phyloP scores from a whole-genome alignment of 2,329 filamentous ascomycete genomes.

The Nothophaeocryptopus gaeumannii region DNA sequence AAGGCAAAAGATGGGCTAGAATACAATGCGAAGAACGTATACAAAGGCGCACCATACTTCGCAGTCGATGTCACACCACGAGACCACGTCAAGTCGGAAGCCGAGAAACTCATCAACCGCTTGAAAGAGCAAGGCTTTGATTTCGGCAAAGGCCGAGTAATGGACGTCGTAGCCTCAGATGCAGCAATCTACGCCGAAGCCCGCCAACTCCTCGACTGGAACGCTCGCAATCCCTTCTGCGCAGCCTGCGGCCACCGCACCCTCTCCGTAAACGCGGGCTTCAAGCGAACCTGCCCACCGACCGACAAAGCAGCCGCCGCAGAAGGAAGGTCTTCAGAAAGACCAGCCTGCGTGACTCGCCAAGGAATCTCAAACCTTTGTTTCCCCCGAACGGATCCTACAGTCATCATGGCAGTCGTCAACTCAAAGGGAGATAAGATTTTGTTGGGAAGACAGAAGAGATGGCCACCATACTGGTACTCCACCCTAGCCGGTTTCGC shows the following conservation, averaged over 20 bases:
- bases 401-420: constrained; percentile 90
- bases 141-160: constrained; percentile 64
- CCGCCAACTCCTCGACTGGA: constrained; percentile 89
- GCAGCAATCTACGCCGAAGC: constrained; percentile 90
- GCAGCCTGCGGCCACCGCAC: constrained; percentile 82
- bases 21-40: constrained; percentile 63
- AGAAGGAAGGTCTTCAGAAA: constrained; percentile 47
- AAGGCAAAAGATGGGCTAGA: constrained; percentile 52
- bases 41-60: constrained; percentile 80
- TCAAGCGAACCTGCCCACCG: constrained; percentile 75
- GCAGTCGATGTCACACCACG: constrained; percentile 79
- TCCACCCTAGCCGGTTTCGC: constrained; percentile 67
- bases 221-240: constrained; percentile 87
- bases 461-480: constrained; percentile 84
- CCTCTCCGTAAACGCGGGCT: constrained; percentile 72
- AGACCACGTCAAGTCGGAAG: constrained; percentile 59
- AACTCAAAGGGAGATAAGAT: constrained; percentile 73
- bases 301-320: constrained; percentile 54
- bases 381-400: constrained; percentile 90
- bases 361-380: constrained; percentile 83
- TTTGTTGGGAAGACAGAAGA: constrained; percentile 79
- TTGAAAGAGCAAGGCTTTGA: constrained; percentile 61
- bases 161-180: constrained; percentile 59
- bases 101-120: constrained; percentile 58
- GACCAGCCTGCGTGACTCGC: constrained; percentile 74